Evolutionary conservation across 495 filamentous ascomycete species (phyloP).

Genomic region (Bryoglossum gracile): DNA sequence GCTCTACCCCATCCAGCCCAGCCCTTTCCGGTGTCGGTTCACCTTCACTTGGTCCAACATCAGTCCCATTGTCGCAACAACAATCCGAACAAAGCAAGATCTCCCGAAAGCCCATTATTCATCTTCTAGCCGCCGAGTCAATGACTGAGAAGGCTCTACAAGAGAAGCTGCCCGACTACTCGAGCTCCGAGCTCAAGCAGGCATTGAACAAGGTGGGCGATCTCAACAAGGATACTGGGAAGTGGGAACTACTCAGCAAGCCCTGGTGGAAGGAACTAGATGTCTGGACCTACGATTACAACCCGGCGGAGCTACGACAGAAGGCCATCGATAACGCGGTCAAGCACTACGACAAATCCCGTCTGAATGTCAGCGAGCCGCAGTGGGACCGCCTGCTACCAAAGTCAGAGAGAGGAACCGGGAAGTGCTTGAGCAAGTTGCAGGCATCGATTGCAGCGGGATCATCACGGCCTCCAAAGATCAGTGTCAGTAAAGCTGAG

Average conservation of each 20-base stretch:
- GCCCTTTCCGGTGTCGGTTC: slow-evolving; percentile 44
- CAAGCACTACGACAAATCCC: slow-evolving; percentile 68
- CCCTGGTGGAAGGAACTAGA: slow-evolving; percentile 79
- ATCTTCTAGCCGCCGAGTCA: slow-evolving; percentile 61
- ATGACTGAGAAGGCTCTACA: slow-evolving; percentile 50
- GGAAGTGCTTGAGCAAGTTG: slow-evolving; percentile 70
- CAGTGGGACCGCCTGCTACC: slow-evolving; percentile 77
- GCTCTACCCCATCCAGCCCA: slow-evolving; percentile 52
- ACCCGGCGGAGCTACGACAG: slow-evolving; percentile 58
- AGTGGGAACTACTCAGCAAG: slow-evolving; percentile 61
- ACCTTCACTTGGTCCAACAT: slow-evolving; percentile 43
- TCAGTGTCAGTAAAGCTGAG: slow-evolving; percentile 49
- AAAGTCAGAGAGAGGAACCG: slow-evolving; percentile 68
- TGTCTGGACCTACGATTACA: slow-evolving; percentile 70
- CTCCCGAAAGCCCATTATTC: slow-evolving; percentile 57
- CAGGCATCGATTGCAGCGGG: slow-evolving; percentile 53
- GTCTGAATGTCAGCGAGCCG: slow-evolving; percentile 62
- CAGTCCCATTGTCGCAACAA: slow-evolving; percentile 40
- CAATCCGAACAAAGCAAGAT: slow-evolving; percentile 45
- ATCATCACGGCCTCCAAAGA: slow-evolving; percentile 47
- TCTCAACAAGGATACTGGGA: slow-evolving; percentile 42
- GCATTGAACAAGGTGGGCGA: slow-evolving; percentile 54
- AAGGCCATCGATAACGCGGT: slow-evolving; percentile 81
- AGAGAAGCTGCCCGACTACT: slow-evolving; percentile 46
- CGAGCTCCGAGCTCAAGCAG: slow-evolving; percentile 49